Evolutionary conservation across 805 yeast species (phyloP), one percentile per base, ranked within the genome.

Genomic region (Candida tammaniensis): DNA sequence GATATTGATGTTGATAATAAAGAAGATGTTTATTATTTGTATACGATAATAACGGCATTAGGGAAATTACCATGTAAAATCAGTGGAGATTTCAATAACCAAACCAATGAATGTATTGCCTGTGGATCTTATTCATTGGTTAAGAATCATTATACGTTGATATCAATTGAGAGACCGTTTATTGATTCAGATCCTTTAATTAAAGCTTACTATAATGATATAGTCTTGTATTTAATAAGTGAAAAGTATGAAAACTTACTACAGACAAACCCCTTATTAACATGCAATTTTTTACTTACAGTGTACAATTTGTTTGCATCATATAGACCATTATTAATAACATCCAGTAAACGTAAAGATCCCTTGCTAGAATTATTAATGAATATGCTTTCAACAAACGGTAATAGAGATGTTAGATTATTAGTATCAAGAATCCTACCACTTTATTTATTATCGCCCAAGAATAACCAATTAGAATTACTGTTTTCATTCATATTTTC

Each of bases 381-480:
- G 25, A 39, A 44, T 3, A 61, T 70, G 13, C 59, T 78, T 24
- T 38, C 50, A 1, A 61, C 63, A n/a, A 47, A 52, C 33, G 54
- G 52, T 6, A 69, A 72, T 36, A 57, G 91, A 43, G 82, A 78
- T 38, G 64, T 80, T 0, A 54, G 91, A 31, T 39, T 82, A 2
- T 46, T 77, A 4, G 64, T 78, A 2, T 63, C 75, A 0, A 68
- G 78, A 39, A 45, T 78, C 0, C 39, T 82, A 2, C 85, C 88
- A 0, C 51, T 79, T 8, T 68, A 73, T 40, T 54, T 76, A n/a
- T 46, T 72, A 3, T 49, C 48, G 4, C 57, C 57, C 7, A 43
- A 64, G 7, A 64, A 65, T 24, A 63, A 66, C 39, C 57, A 61
- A 31, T 50, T 57, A 19, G 63, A 64, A 44, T 48, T 17, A 56